Evolutionary conservation across 371 early-diverging fungal genomes (phyloP).

Genomic region (Mucor piriformis): DNA sequence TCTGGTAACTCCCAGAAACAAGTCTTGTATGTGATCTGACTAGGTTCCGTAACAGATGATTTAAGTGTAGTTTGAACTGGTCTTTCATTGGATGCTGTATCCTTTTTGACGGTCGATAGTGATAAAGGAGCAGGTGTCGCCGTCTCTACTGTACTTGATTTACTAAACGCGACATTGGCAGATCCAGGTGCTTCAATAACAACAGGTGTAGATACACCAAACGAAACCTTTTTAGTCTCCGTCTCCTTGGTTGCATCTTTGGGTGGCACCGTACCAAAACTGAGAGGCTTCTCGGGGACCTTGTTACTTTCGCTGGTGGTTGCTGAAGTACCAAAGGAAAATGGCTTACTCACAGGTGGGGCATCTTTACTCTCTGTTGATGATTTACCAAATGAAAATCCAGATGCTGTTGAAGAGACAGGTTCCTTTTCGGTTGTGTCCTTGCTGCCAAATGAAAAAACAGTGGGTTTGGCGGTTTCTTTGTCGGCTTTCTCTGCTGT

Average conservation of each 20-base stretch:
- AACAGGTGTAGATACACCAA: constrained; percentile 1
- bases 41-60: constrained; percentile 12
- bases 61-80: constrained; percentile 10
- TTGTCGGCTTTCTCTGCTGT: not conserved
- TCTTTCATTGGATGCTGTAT: constrained; percentile 6
- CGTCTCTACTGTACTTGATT: not conserved
- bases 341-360: not conserved
- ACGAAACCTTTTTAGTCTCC: not conserved
- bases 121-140: not conserved
- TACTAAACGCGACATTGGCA: constrained; percentile 17
- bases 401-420: too few species aligned
- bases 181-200: constrained; percentile 7
- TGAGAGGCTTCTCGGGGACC: not conserved
- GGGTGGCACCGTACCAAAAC: too few species aligned
- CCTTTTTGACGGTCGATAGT: constrained; percentile 2
- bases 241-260: not conserved
- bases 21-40: constrained; percentile 24
- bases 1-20: constrained; percentile 28
- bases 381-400: not conserved
- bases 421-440: too few species aligned
- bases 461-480: not conserved
- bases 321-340: not conserved
- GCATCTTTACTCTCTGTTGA: not conserved
- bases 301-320: not conserved
- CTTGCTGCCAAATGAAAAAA: not conserved